Percentiles rank a stretch among this genome's conserved stretches.
phyloP scores from a whole-genome alignment of 805 yeast species.

The Kluyveromyces nonfermentans region DNA sequence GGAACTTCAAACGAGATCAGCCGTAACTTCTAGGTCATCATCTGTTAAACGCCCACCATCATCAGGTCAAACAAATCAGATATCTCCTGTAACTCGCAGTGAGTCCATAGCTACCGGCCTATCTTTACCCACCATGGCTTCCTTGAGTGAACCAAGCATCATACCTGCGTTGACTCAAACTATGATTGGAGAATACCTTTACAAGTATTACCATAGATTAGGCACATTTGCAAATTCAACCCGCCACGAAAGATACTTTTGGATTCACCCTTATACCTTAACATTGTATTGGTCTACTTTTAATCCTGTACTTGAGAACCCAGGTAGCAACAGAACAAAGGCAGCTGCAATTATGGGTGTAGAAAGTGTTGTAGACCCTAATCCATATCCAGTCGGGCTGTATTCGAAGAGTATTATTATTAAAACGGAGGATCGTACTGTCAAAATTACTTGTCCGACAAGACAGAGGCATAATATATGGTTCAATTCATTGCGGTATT shows the following conservation, averaged over 20 bases:
- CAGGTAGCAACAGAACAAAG: constrained; percentile 55
- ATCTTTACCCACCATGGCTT: constrained; percentile 45
- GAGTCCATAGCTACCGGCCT: constrained; percentile 29
- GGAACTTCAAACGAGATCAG: constrained; percentile 15
- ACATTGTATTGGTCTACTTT: constrained; percentile 83
- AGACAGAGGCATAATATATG: constrained; percentile 84
- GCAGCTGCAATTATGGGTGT: constrained; percentile 76
- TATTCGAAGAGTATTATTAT: constrained; percentile 78
- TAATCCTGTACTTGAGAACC: constrained; percentile 68
- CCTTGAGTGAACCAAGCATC: constrained; percentile 60
- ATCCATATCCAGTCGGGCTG: constrained; percentile 83
- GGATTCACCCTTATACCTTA: constrained; percentile 92
- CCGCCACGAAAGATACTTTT: constrained; percentile 86
- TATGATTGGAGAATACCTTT: constrained; percentile 83
- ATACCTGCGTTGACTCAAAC: constrained; percentile 85
- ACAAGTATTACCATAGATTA: constrained; percentile 62
- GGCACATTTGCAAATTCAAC: constrained; percentile 66
- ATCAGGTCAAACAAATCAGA: not conserved
- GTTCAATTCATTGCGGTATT: constrained; percentile 73
- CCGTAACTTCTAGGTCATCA: constrained; percentile 7
- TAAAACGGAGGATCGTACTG: constrained; percentile 51
- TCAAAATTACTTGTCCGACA: constrained; percentile 81
- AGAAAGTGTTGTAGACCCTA: constrained; percentile 71
- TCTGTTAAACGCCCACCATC: constrained; percentile 4
- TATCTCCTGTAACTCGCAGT: not conserved